phyloP scores from a whole-genome alignment of 306 rosid species.

The Begonia loranthoides region DNA sequence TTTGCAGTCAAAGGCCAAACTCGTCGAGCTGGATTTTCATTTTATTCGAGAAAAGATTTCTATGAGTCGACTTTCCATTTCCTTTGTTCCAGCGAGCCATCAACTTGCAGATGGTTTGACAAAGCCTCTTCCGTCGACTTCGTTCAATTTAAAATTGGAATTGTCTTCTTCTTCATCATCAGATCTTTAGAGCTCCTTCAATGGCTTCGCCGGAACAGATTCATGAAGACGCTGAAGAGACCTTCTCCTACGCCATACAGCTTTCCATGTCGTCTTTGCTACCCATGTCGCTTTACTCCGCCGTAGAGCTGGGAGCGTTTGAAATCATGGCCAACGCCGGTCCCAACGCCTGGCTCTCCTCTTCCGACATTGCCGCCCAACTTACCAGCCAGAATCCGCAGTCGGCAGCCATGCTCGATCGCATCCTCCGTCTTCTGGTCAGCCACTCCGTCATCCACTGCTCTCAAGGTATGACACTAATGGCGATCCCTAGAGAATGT shows the following conservation, averaged over 20 bases:
- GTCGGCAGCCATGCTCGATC: slow-evolving; percentile 14
- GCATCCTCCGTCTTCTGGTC: slow-evolving; percentile 19
- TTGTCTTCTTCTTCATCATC: too few relatives aligned
- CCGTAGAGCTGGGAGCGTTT: slow-evolving; percentile 17
- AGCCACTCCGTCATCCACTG: slow-evolving; percentile 16
- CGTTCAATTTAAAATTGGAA: too few relatives aligned
- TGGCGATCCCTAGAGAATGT: slow-evolving; percentile 8
- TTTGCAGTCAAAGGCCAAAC: too few relatives aligned
- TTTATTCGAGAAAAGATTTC: too few relatives aligned
- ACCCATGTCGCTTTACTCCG: slow-evolving; percentile 15
- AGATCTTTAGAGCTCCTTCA: too few relatives aligned
- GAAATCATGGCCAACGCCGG: slow-evolving; percentile 18
- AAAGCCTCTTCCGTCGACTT: too few relatives aligned
- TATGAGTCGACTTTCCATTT: too few relatives aligned
- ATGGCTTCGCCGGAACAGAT: too few relatives aligned
- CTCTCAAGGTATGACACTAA: slow-evolving; percentile 2
- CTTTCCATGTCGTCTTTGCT: slow-evolving; percentile 5
- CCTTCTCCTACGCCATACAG: slow-evolving; percentile 12
- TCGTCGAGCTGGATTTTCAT: too few relatives aligned
- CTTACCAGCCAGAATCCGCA: slow-evolving; percentile 12
- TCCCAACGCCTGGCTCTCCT: slow-evolving; percentile 20
- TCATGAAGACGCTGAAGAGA: too few relatives aligned
- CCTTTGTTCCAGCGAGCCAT: too few relatives aligned
- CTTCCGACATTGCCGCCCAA: slow-evolving; percentile 13
- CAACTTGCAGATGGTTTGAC: too few relatives aligned